Evolutionary conservation across 2,329 filamentous ascomycete species (phyloP).

Genomic region (Grosmannia penicillata): DNA sequence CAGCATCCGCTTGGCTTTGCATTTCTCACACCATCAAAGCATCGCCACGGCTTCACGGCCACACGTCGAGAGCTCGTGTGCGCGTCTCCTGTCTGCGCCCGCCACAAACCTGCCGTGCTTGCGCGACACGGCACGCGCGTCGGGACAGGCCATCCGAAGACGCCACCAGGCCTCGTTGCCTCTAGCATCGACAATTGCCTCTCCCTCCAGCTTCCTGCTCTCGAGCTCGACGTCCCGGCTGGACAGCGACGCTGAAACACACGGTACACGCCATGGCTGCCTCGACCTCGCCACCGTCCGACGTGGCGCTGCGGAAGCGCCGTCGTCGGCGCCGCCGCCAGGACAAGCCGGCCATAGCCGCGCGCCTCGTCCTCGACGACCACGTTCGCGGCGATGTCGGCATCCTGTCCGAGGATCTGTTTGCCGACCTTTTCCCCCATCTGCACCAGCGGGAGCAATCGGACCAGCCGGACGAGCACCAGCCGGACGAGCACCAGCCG

Average conservation of each 20-base stretch:
- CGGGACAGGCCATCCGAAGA: no score
- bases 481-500: background rate
- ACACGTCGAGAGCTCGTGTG: no score
- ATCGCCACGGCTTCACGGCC: no score
- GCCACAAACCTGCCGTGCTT: no score
- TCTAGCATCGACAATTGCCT: no score
- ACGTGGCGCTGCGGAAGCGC: background rate
- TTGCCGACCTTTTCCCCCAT: constrained; percentile 63
- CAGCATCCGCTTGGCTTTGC: no score
- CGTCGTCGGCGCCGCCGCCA: constrained; percentile 39
- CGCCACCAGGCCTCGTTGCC: no score
- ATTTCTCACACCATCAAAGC: no score
- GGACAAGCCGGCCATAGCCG: constrained; percentile 63
- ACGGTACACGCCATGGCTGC: constrained; percentile 4
- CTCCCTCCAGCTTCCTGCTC: background rate
- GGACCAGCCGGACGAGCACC: constrained; percentile 11
- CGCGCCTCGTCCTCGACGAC: constrained; percentile 71
- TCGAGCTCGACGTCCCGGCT: background rate
- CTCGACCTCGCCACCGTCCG: background rate
- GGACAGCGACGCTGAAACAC: background rate
- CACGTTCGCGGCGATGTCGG: constrained; percentile 75
- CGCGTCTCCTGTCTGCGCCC: no score
- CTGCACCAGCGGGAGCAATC: constrained; percentile 14
- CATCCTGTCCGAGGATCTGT: constrained; percentile 74
- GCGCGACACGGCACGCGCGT: no score